These are phyloP conservation scores for Albugo laibachii DNA, from an alignment of 352 stramenopile species.

Conservation along the genomic window DNA sequence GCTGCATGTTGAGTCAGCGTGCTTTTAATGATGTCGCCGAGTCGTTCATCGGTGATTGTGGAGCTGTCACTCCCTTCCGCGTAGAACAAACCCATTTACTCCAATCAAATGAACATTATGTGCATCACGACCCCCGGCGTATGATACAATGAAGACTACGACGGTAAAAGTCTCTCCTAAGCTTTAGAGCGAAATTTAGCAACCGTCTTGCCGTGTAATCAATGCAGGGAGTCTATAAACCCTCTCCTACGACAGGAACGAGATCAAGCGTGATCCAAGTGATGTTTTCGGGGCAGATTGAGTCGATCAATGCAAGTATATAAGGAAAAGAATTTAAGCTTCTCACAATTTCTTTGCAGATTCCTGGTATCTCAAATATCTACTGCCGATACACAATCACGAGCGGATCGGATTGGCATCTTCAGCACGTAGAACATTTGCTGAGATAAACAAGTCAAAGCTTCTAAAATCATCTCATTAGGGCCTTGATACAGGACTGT, in stretches of 20 bases:
- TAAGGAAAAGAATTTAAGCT: neutral
- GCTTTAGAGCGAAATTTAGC: no score
- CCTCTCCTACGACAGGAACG: no score
- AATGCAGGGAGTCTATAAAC: no score
- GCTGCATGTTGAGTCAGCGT: no score
- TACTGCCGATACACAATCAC: constrained; percentile 87
- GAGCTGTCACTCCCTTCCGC: constrained; percentile 47
- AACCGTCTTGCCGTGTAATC: no score
- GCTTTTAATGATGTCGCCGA: no score
- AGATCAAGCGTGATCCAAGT: constrained; percentile 13
- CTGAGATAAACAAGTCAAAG: neutral
- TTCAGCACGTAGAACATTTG: constrained; percentile 45
- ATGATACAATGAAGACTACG: no score
- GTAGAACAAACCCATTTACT: constrained; percentile 42
- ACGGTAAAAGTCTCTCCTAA: no score
- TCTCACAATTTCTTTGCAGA: constrained; percentile 14
- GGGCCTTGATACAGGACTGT: constrained; percentile 67
- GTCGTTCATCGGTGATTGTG: constrained; percentile 28
- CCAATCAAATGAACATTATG: no score
- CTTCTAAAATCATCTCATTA: constrained; percentile 9
- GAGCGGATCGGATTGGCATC: constrained; percentile 83
- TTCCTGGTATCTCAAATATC: constrained; percentile 58
- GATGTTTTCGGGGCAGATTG: constrained; percentile 36
- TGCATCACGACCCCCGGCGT: no score
- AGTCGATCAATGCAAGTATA: constrained; percentile 24